Base-by-base conservation (phyloP, 768 basidiomycete genomes). In the Pleurotus ostreatus region DNA sequence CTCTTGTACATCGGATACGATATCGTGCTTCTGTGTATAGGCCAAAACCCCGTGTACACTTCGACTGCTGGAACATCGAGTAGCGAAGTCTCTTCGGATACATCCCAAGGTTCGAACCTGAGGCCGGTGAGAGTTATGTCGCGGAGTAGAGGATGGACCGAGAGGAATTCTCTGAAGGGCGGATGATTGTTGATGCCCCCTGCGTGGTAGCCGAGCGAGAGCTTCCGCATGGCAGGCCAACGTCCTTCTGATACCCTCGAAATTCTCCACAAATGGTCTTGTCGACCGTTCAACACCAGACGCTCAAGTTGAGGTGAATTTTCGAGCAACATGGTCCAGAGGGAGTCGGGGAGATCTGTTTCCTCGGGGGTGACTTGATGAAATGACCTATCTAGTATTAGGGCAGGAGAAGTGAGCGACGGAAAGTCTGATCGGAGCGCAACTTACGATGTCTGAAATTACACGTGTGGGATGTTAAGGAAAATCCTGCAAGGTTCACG, bases 261-360 rank as follows among this genome's bases (percentile, higher is more conserved):
- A 26, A 71, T 71, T 23, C 51, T 53, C 51, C 51, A 53, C 5
- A 53, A 30, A n/a, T 53, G 51, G n/a, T 53, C 51, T 23, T 53
- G 51, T 11, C 39, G 51, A 2, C 83, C 82, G 16, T 82, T 73
- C 30, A 91, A 75, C 44, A 73, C 67, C 3, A 92, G 75, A 51
- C 84, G 82, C 64, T 87, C 81, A 7, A 92, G 77, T 60, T 85
- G 74, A 1, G 84, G 86, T 61, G 83, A 86, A 20, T 76, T 77
- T 16, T 71, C 69, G 52, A 83, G 79, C 45, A 91, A 75, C 89
- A 92, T 88, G 58, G 83, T 77, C 85, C 86, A 88, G 51, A 91
- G 70, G 25, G 73, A 74, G 41, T 71, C 73, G 55, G 76, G 80
- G 18, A 78, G 71, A 2, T 81, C 76, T 55, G 71, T 68, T 57